Evolutionary conservation across 345 rosid species (phyloP).

Genomic region (Anacardium occidentale): DNA sequence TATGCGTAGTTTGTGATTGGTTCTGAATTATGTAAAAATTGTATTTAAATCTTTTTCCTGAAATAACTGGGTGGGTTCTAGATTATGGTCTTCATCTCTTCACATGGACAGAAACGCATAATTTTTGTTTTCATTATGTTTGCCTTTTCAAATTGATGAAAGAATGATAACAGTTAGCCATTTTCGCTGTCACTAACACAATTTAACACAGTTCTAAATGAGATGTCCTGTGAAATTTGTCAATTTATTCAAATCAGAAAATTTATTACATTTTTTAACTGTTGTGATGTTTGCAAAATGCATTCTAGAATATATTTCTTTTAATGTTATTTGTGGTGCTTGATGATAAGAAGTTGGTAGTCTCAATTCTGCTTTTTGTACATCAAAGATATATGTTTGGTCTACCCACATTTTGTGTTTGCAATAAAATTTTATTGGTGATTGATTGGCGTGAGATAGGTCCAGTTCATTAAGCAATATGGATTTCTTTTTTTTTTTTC

Average conservation of each 20-base stretch:
- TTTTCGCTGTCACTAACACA: not conserved
- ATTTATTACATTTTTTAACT: not conserved
- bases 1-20: not conserved
- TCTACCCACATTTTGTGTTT: not conserved
- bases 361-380: not conserved
- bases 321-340: not conserved
- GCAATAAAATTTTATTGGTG: not conserved
- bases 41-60: not conserved
- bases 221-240: not conserved
- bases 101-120: not conserved
- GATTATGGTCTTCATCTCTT: not conserved
- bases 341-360: not conserved
- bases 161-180: not conserved
- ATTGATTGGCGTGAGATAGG: no score
- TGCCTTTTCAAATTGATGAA: not conserved
- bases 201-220: not conserved
- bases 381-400: not conserved
- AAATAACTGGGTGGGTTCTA: not conserved
- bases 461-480: not conserved
- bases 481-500: not conserved
- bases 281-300: not conserved
- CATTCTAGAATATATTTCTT: not conserved
- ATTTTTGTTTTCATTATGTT: conserved; percentile 2
- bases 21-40: not conserved
- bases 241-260: not conserved